Evolutionary conservation across 371 early-diverging fungal genomes (phyloP), one percentile per base, ranked within the genome.

Genomic region (Thermomucor indicae-seudaticae): DNA sequence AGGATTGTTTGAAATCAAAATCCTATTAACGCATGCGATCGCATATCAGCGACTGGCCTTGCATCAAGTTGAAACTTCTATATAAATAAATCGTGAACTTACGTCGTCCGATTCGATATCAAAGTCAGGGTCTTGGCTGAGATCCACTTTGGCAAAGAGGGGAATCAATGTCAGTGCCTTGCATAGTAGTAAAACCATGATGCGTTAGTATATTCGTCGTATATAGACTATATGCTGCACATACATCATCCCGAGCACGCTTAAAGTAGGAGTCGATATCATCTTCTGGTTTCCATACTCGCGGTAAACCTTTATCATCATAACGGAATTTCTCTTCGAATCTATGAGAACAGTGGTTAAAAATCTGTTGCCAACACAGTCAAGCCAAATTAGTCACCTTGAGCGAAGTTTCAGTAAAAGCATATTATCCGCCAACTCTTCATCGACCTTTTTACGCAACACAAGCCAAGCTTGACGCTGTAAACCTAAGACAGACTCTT

Each of bases 291-390:
- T 83, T 87, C 97, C 97, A 98, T 14, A 98, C 90, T 25, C 91
- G 77, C 6, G 98, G 98, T 23, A 97, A 64, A 8, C 96, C 97
- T 17, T 84, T 70, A 3, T 87, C 90, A 53, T 96, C 97, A 63
- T 96, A 96, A 43, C 94, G 72, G 78, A 98, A 98, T 54, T 85
- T 79, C 51, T 87, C 86, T 66, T 97, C 96, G 52, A 97, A 92
- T 37, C 83, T 70, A 37, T 14, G 11, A 17, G 3, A 28, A 39
- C 10, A 22, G 8, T 41, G n/a, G 24, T 5, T 29, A 48, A 25
- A 7, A 25, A 5, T 22, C 7, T 4, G 16, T 51, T 43, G 11
- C 31, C 8, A 24, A 12, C 4, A 4, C 19, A 17, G 12, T 32
- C 14, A 29, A n/a, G 20, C 2, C 22, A 22, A 4, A 12, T 35